Evolutionary conservation across 305 asterid species (phyloP).

Genomic region (Solanum chacoense): DNA sequence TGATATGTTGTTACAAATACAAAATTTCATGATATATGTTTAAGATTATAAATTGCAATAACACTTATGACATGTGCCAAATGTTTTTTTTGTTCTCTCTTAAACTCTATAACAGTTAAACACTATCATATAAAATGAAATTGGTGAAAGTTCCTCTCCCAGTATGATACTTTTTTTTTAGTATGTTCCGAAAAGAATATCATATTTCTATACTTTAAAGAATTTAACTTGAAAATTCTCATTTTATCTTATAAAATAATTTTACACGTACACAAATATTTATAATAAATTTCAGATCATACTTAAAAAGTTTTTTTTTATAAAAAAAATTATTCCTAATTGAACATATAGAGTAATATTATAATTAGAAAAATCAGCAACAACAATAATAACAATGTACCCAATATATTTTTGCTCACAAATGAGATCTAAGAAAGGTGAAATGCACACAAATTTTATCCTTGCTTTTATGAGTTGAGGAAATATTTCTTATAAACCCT

Average conservation of each 20-base stretch:
- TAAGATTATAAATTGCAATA: too few relatives aligned
- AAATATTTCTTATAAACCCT: background rate
- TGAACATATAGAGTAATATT: background rate
- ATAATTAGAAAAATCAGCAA: background rate
- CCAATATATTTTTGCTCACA: background rate
- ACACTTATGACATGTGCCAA: background rate
- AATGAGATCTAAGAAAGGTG: fast-evolving
- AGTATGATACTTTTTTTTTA: background rate
- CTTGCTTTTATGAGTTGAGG: background rate
- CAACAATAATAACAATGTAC: background rate
- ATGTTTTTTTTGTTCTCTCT: too few relatives aligned
- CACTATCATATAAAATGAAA: too few relatives aligned
- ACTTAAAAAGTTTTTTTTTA: too few relatives aligned
- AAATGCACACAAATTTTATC: background rate
- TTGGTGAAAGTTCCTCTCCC: background rate
- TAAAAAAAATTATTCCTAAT: background rate
- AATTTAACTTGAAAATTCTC: background rate
- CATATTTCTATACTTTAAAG: too few relatives aligned
- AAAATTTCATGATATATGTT: background rate
- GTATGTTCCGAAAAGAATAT: too few relatives aligned
- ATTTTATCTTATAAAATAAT: background rate
- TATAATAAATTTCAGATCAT: background rate
- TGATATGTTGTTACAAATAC: background rate
- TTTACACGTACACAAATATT: too few relatives aligned
- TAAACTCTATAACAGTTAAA: too few relatives aligned